Evolutionary conservation across 805 yeast species (phyloP), one percentile per base, ranked within the genome.

Genomic region (Starmerella bombicola): DNA sequence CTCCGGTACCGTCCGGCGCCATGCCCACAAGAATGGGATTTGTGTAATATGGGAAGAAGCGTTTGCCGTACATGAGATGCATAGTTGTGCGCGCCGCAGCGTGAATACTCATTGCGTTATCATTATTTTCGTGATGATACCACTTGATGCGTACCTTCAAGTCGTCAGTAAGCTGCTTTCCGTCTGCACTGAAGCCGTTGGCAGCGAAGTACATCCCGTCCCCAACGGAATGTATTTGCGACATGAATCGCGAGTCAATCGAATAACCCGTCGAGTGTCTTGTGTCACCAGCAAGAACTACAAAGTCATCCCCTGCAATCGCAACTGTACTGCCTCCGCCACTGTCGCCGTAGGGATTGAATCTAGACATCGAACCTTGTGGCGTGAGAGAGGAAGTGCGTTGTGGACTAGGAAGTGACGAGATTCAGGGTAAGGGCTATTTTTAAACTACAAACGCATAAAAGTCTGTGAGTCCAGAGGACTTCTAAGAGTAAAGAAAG

Each of bases 281-380:
- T n/a, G 98, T 91, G 61, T 91, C 98, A 34, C 97, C 97, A 1
- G 98, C 98, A 46, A 91, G 69, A 26, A 91, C 91, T 16, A 95
- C 95, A 56, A 85, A 91, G 62, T 91, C 96, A 60, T 84, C 82
- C 37, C 98, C 98, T 1, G 98, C 96, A 62, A 91, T 91, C 39
- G 97, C 98, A 52, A 91, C 66, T 41, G 88, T 86, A 6, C 97
- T 88, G 56, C 98, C 98, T 54, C 98, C 98, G 55, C 86, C 84
- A 62, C 55, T 51, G 51, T 52, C 55, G 31, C 57, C 57, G 47
- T 54, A 54, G 35, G 57, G 57, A 38, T 54, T 54, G 54, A 54
- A 54, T 23, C 47, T 23, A 21, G 47, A 43, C 50, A 47, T 47
- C 35, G n/a, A n/a, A n/a, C n/a, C n/a, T n/a, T n/a, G n/a, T n/a